phyloP scores from a whole-genome alignment of 768 basidiomycete genomes.

The Termitomyces eurrhizus region DNA sequence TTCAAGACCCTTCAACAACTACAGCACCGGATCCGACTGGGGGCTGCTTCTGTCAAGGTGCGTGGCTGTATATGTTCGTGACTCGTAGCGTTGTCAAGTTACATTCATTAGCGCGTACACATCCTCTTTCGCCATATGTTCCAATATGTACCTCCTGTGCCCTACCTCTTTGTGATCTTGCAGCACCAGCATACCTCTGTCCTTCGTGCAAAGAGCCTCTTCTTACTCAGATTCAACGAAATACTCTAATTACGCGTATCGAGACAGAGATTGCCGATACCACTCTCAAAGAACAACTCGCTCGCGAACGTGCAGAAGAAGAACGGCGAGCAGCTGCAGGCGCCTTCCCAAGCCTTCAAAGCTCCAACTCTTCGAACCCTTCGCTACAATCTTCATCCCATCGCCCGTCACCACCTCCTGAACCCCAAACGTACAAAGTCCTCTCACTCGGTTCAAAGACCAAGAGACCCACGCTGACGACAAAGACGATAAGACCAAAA shows the following conservation, averaged over 20 bases:
- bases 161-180: constrained; percentile 57
- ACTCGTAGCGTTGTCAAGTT: background rate
- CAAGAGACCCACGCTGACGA: constrained; percentile 49
- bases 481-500: constrained; percentile 39
- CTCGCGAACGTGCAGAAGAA: constrained; percentile 39
- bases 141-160: constrained; percentile 57
- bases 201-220: constrained; percentile 47
- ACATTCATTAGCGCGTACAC: constrained; percentile 44
- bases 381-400: background rate
- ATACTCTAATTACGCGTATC: constrained; percentile 37
- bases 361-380: constrained; percentile 3
- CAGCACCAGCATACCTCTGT: constrained; percentile 51
- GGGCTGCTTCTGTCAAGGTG: constrained; percentile 72
- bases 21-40: constrained; percentile 48
- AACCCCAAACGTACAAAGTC: constrained; percentile 41
- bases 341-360: constrained; percentile 54
- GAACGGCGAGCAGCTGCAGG: constrained; percentile 50
- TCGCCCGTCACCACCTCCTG: constrained; percentile 12
- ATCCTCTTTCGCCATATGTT: constrained; percentile 53
- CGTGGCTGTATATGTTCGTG: constrained; percentile 1
- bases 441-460: constrained; percentile 52
- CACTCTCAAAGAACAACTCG: constrained; percentile 44
- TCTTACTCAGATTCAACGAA: constrained; percentile 28
- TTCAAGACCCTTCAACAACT: constrained; percentile 27
- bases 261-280: constrained; percentile 41